These are phyloP conservation scores for Backusella morwellensis DNA, from an alignment of 192 early-diverging fungal species.

Conservation along the genomic window DNA sequence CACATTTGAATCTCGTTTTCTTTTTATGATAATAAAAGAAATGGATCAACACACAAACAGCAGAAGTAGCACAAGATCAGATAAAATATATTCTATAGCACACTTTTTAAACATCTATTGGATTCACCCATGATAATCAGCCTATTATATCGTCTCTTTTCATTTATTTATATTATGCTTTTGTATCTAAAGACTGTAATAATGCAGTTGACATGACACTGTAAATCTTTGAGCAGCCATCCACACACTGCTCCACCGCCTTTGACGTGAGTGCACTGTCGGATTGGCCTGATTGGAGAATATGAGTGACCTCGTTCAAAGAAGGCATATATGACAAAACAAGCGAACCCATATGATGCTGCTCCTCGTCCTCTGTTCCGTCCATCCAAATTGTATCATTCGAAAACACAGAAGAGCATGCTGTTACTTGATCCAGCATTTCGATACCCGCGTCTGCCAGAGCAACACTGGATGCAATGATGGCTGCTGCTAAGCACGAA, in stretches of 20 bases:
- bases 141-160: not conserved
- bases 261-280: constrained; percentile 44
- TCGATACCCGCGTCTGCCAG: constrained; percentile 85
- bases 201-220: constrained; percentile 64
- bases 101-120: too few species aligned
- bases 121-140: not conserved
- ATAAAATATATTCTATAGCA: not conserved
- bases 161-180: not conserved
- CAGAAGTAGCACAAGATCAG: not conserved
- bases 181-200: constrained; percentile 42
- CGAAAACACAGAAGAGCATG: constrained; percentile 55
- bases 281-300: constrained; percentile 69
- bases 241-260: constrained; percentile 73
- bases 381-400: constrained; percentile 45
- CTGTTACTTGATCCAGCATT: constrained; percentile 80
- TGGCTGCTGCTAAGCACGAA: constrained; percentile 61
- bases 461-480: constrained; percentile 64
- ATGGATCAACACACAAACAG: not conserved
- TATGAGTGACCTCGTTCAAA: constrained; percentile 74
- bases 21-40: not conserved
- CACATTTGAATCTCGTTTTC: too few species aligned
- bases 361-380: constrained; percentile 58
- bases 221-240: constrained; percentile 75
- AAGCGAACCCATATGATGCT: constrained; percentile 53
- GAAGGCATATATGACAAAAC: constrained; percentile 81